A percentile compares a stretch with the other conserved stretches of the same genome.
Conservation (phyloP, 1,139 yeast species). For the Taiozyma sp. region DNA sequence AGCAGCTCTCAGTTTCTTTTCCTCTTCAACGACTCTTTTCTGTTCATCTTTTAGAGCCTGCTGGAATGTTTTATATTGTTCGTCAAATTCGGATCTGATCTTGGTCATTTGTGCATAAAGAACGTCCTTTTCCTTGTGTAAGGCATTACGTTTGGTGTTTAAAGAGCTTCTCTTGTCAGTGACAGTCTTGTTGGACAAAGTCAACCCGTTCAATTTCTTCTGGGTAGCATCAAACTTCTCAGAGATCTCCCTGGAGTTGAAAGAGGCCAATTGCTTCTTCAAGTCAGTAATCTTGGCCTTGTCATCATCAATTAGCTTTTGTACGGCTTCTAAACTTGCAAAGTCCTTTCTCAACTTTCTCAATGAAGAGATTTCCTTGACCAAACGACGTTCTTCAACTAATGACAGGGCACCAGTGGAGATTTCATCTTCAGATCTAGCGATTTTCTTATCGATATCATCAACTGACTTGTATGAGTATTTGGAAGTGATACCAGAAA, state of each 20-base stretch:
- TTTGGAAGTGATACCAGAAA: slow-evolving; percentile 62
- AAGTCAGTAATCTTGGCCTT: slow-evolving; percentile 72
- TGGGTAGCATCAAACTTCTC: slow-evolving; percentile 51
- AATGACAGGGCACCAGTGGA: slow-evolving; percentile 80
- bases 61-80: slow-evolving; percentile 67
- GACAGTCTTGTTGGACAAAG: slow-evolving; percentile 57
- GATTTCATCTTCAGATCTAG: slow-evolving; percentile 65
- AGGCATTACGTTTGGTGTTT: slow-evolving; percentile 61
- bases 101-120: slow-evolving; percentile 59
- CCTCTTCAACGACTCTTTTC: slow-evolving; percentile 68
- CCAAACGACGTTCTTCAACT: slow-evolving; percentile 85
- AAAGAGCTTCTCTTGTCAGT: slow-evolving; percentile 64
- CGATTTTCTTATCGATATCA: slow-evolving; percentile 75
- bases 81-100: slow-evolving; percentile 64
- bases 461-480: slow-evolving; percentile 64
- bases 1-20: slow-evolving; percentile 47
- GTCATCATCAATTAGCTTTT: slow-evolving; percentile 76
- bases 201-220: slow-evolving; percentile 55
- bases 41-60: slow-evolving; percentile 65
- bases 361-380: slow-evolving; percentile 82
- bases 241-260: slow-evolving; percentile 46
- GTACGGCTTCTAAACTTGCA: slow-evolving; percentile 67
- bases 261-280: slow-evolving; percentile 57
- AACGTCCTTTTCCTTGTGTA: slow-evolving; percentile 68
- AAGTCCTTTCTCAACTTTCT: slow-evolving; percentile 83